phyloP scores from a whole-genome alignment of 495 filamentous ascomycete species.

The Penicillium nucicola region DNA sequence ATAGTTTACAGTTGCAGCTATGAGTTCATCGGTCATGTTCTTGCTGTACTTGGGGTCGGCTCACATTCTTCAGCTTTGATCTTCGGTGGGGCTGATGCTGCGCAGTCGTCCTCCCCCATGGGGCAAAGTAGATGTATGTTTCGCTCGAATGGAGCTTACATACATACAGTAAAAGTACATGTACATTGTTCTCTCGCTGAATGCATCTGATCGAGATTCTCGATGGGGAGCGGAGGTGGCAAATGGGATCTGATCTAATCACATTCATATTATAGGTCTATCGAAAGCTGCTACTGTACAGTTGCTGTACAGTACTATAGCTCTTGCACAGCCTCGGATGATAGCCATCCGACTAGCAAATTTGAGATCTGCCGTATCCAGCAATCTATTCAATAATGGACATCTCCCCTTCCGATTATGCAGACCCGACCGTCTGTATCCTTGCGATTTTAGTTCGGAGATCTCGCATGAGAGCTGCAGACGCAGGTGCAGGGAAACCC shows the following conservation, averaged over 20 bases:
- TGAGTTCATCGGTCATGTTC: not conserved
- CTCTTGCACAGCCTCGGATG: no score
- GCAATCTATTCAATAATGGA: not conserved
- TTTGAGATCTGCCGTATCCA: not conserved
- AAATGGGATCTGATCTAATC: not conserved
- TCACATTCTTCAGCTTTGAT: conserved; percentile 3
- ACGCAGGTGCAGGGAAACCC: conserved; percentile 17
- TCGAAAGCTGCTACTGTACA: not conserved
- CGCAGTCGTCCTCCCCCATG: not conserved
- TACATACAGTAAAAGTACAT: no score
- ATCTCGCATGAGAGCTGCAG: conserved; percentile 28
- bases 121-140: not conserved
- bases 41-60: not conserved
- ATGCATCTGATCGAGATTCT: no score
- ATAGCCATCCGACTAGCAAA: not conserved
- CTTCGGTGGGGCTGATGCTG: not conserved
- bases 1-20: not conserved
- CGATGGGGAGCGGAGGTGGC: no score
- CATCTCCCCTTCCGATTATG: not conserved
- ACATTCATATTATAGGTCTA: not conserved
- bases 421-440: conserved; percentile 7
- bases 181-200: no score
- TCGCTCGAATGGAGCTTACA: no score
- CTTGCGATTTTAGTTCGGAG: conserved; percentile 18
- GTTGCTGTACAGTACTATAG: no score